These are phyloP conservation scores for Coemansia reversa DNA, from an alignment of 192 early-diverging fungal genomes.

Conservation along the genomic window DNA sequence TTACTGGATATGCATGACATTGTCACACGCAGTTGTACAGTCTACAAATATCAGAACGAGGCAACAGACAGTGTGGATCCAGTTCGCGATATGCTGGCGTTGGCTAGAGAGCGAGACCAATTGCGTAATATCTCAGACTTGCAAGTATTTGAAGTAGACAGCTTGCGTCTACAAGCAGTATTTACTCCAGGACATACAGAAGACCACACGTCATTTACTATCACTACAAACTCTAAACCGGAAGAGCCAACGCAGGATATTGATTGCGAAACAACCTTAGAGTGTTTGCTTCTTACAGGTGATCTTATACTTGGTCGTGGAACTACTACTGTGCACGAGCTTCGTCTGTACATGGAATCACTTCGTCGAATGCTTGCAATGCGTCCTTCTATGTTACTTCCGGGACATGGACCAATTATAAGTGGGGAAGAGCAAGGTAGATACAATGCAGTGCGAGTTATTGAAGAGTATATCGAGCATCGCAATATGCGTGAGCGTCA, in stretches of 20 bases:
- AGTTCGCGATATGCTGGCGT: constrained; percentile 9
- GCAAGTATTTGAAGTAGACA: constrained; percentile 62
- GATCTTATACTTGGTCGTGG: constrained; percentile 87
- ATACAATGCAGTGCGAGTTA: constrained; percentile 58
- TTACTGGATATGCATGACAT: constrained; percentile 25
- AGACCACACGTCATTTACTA: constrained; percentile 74
- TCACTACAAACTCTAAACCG: constrained; percentile 61
- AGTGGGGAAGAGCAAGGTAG: constrained; percentile 20
- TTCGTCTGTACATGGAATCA: constrained; percentile 67
- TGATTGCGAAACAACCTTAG: background rate
- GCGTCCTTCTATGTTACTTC: constrained; percentile 56
- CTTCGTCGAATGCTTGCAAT: constrained; percentile 56
- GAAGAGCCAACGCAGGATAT: background rate
- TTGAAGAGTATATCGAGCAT: constrained; percentile 78
- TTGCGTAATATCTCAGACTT: constrained; percentile 52
- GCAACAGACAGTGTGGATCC: constrained; percentile 4
- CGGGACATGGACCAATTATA: constrained; percentile 80
- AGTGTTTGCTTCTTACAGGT: constrained; percentile 63
- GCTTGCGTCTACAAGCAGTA: constrained; percentile 60
- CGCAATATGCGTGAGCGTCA: constrained; percentile 73
- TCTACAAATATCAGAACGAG: constrained; percentile 24
- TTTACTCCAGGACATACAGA: constrained; percentile 80
- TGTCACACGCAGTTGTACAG: constrained; percentile 15
- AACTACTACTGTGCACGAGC: constrained; percentile 73
- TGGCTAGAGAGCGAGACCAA: background rate